Conservation (phyloP, 2,329 filamentous ascomycete species). For the Fusarium sarcochroum region DNA sequence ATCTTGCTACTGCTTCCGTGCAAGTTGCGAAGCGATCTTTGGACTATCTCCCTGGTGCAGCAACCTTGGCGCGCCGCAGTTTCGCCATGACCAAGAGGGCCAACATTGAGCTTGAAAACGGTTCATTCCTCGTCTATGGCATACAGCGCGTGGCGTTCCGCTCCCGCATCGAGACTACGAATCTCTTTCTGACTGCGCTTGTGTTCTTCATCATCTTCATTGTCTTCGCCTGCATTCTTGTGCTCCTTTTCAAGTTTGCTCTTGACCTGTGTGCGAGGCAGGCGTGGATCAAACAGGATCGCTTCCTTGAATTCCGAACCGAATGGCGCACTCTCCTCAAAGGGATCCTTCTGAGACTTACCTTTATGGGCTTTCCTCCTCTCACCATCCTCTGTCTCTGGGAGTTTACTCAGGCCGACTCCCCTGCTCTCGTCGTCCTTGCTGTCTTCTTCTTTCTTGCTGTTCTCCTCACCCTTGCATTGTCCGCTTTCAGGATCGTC, state of each 20-base stretch:
- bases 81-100: slow-evolving; percentile 67
- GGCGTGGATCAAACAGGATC: slow-evolving; percentile 84
- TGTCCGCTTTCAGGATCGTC: slow-evolving; percentile 91
- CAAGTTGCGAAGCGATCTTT: slow-evolving; percentile 78
- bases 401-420: slow-evolving; percentile 91
- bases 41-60: slow-evolving; percentile 55
- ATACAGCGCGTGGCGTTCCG: slow-evolving; percentile 93
- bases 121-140: slow-evolving; percentile 77
- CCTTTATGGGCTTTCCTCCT: slow-evolving; percentile 91
- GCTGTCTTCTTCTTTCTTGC: slow-evolving; percentile 90
- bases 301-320: slow-evolving; percentile 93
- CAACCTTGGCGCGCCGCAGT: slow-evolving; percentile 66
- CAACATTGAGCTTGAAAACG: slow-evolving; percentile 67
- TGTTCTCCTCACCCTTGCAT: slow-evolving; percentile 80
- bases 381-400: slow-evolving; percentile 92
- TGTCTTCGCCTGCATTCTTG: slow-evolving; percentile 77
- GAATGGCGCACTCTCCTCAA: slow-evolving; percentile 93
- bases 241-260: slow-evolving; percentile 83
- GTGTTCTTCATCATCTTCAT: slow-evolving; percentile 91
- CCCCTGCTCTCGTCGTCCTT: slow-evolving; percentile 85
- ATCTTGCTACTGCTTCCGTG: slow-evolving; percentile 81
- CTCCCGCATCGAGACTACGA: slow-evolving; percentile 86
- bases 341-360: slow-evolving; percentile 90
- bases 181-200: slow-evolving; percentile 92
- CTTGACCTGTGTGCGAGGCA: slow-evolving; percentile 82